Conservation (phyloP, 257 asterid genomes). For the Salvia rosmarinus region DNA sequence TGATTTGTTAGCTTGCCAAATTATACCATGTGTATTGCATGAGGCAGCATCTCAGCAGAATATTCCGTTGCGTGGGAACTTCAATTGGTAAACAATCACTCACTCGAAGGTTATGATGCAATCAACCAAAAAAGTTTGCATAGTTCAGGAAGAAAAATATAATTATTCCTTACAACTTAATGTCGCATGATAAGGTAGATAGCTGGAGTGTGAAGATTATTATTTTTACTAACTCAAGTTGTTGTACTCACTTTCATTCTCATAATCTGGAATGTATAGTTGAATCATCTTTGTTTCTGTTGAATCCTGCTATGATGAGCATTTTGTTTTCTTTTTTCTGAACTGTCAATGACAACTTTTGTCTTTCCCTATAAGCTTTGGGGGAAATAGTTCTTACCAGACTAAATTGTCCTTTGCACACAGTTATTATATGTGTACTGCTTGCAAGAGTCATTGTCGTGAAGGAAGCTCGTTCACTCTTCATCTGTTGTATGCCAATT, state of each 20-base stretch:
- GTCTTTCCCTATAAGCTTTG: neutral
- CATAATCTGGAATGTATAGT: neutral
- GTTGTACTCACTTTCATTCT: no score
- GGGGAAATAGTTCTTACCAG: neutral
- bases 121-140: no score
- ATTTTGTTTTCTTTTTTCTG: neutral
- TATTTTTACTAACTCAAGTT: neutral
- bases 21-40: no score
- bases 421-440: constrained; percentile 5
- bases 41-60: no score
- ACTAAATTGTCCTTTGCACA: constrained; percentile 9
- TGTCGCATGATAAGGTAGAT: no score
- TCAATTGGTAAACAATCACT: no score
- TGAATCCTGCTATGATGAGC: neutral
- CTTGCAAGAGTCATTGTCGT: constrained; percentile 21
- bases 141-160: no score
- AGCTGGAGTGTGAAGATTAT: neutral
- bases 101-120: no score
- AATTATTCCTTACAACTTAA: no score
- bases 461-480: constrained; percentile 24
- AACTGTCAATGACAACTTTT: neutral
- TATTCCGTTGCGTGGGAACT: no score
- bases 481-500: neutral
- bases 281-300: neutral
- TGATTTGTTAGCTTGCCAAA: no score